Percentiles rank a stretch among this genome's conserved stretches.
phyloP scores from a whole-genome alignment of 768 basidiomycete genomes.

The Lentinula aciculospora region DNA sequence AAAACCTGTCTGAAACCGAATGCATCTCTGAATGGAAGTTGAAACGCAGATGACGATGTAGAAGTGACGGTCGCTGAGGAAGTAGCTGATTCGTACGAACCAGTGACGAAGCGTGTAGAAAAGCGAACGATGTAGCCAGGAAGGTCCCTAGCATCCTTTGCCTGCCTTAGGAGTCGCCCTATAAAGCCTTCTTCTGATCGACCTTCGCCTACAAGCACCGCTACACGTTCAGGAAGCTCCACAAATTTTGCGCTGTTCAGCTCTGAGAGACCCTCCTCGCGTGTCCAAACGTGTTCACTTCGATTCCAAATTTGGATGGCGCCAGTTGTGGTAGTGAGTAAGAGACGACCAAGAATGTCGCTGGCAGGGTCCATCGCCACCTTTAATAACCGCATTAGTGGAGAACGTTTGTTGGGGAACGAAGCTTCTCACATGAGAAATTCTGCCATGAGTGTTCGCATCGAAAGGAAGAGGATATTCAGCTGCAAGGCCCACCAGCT shows the following conservation, averaged over 20 bases:
- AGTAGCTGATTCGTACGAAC: conserved; percentile 52
- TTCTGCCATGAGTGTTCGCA: conserved; percentile 57
- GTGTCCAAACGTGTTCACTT: conserved; percentile 58
- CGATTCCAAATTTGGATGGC: conserved; percentile 71
- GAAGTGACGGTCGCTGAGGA: conserved; percentile 24
- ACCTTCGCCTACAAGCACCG: conserved; percentile 21
- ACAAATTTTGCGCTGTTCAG: conserved; percentile 64
- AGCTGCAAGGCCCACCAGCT: conserved; percentile 38
- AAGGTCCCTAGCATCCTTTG: conserved; percentile 59
- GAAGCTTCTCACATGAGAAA: conserved; percentile 47
- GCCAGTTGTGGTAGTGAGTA: conserved; percentile 71
- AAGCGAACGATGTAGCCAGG: conserved; percentile 68
- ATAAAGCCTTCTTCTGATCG: conserved; percentile 46
- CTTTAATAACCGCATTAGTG: conserved; percentile 23
- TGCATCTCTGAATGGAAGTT: conserved; percentile 52
- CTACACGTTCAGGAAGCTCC: conserved; percentile 62
- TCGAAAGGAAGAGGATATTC: conserved; percentile 63
- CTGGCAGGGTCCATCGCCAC: conserved; percentile 48
- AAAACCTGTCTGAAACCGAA: conserved; percentile 89
- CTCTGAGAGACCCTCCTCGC: conserved; percentile 75
- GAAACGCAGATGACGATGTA: conserved; percentile 22
- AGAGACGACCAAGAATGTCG: conserved; percentile 33
- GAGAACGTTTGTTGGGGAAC: not conserved
- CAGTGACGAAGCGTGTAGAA: conserved; percentile 63
- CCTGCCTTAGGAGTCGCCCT: conserved; percentile 48